Conservation (phyloP, 352 stramenopile species). For the Globisporangium polare region DNA sequence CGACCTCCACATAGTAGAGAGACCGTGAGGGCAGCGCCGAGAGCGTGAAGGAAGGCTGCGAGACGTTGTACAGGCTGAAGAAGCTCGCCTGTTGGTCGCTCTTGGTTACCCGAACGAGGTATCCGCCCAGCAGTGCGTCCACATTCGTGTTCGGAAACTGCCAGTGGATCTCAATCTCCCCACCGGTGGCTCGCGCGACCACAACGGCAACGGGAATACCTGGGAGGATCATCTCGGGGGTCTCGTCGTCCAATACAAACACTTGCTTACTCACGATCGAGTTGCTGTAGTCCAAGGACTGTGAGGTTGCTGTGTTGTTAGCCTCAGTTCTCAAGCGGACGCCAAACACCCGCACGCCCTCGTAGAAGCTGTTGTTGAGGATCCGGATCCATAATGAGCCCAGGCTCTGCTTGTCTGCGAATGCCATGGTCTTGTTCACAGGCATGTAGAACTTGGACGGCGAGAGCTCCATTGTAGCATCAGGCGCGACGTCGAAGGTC, state of each 20-base stretch:
- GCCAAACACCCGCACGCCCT: constrained; percentile 31
- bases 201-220: constrained; percentile 9
- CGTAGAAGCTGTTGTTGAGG: constrained; percentile 42
- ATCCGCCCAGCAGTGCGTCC: constrained; percentile 12
- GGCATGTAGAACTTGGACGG: constrained; percentile 34
- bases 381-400: constrained; percentile 36
- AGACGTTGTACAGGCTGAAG: constrained; percentile 43
- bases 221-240: constrained; percentile 25
- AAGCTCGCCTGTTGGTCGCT: constrained; percentile 11
- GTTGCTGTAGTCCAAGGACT: neutral
- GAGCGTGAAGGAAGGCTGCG: constrained; percentile 27
- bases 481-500: constrained; percentile 40
- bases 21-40: constrained; percentile 29
- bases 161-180: constrained; percentile 47
- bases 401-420: constrained; percentile 34
- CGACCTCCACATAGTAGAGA: constrained; percentile 34
- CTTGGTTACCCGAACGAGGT: constrained; percentile 32
- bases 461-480: neutral
- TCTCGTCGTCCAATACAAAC: constrained; percentile 48
- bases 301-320: constrained; percentile 6
- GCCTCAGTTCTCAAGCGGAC: constrained; percentile 24
- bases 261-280: constrained; percentile 28
- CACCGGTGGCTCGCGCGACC: constrained; percentile 29
- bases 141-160: neutral
- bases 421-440: constrained; percentile 17